Conservation (phyloP, 2,329 filamentous ascomycete genomes). For the Phyllosticta capitalensis region DNA sequence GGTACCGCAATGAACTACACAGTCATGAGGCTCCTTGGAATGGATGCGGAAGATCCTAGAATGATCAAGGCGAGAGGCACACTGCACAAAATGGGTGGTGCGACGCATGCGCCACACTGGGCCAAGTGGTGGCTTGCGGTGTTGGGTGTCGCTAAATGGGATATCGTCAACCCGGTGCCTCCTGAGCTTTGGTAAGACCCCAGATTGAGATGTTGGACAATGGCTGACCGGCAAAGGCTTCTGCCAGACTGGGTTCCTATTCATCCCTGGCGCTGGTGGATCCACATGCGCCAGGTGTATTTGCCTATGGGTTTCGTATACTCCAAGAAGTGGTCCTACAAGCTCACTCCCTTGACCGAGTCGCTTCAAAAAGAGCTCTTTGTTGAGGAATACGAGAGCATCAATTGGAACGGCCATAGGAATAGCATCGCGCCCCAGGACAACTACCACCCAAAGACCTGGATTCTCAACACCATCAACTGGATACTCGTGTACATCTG, state of each 20-base stretch:
- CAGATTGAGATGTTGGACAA: slow-evolving; percentile 20
- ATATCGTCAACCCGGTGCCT: slow-evolving; percentile 87
- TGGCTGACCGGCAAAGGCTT: slow-evolving; percentile 28
- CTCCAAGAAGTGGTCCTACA: slow-evolving; percentile 71
- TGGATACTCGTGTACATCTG: slow-evolving; percentile 71
- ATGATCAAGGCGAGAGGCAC: slow-evolving; percentile 78
- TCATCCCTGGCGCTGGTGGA: slow-evolving; percentile 93
- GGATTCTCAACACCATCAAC: slow-evolving; percentile 69
- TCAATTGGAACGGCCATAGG: slow-evolving; percentile 67
- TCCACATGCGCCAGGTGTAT: slow-evolving; percentile 96
- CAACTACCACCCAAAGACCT: slow-evolving; percentile 89
- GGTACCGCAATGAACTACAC: slow-evolving; percentile 87
- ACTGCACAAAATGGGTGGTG: slow-evolving; percentile 78
- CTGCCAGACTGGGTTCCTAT: slow-evolving; percentile 85
- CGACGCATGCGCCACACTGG: slow-evolving; percentile 81
- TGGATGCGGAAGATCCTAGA: slow-evolving; percentile 69
- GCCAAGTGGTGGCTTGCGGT: slow-evolving; percentile 91
- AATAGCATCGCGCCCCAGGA: slow-evolving; percentile 73
- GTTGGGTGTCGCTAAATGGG: slow-evolving; percentile 76
- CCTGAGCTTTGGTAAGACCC: slow-evolving; percentile 68
- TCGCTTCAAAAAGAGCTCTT: slow-evolving; percentile 75
- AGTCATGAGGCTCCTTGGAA: slow-evolving; percentile 68
- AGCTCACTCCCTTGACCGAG: slow-evolving; percentile 63
- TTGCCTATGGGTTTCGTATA: slow-evolving; percentile 85
- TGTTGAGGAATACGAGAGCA: slow-evolving; percentile 63